Base-by-base conservation (phyloP, 192 early-diverging fungal species). In the Coemansia sp. region DNA sequence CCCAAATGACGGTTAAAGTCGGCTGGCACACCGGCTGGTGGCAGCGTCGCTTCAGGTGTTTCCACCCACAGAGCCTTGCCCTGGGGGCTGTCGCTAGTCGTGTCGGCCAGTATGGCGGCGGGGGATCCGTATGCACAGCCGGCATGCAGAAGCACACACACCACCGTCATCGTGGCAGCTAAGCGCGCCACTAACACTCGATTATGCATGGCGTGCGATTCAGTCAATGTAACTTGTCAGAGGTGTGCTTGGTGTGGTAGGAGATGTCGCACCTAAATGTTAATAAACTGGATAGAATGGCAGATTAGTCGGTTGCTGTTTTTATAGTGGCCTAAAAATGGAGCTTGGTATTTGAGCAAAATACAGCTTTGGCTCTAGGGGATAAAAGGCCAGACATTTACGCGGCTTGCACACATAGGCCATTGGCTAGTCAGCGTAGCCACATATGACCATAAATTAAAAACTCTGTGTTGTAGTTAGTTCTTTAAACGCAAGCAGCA, bases 61-160 rank as follows among this genome's bases (percentile, higher is more conserved):
- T 21, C 69, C 37, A 66, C 36, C 78, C 73, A 76, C 41, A 81
- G 73, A 56, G 72, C 53, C 60, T 55, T 55, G 12, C 52, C 52
- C 26, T 8, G 0, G 26, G 48, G 13, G 48, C 23, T 26, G 48
- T 52, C 48, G 25, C 20, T 47, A 18, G 43, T 6, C 43, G 43
- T 47, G 18, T 63, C 53, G 48, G 25, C 48, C 35, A 50, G 34
- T 14, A 65, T 8, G n/a, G 52, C 36, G 3, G 64, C 64, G 28
- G 67, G 52, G 35, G 35, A 69, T 12, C 50, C 60, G 39, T 20
- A 12, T 18, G 37, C 58, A 16, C 11, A 12, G 37, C 14, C 37
- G 42, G 50, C 38, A 6, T 20, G 52, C 52, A 55, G 14, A 28
- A 55, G 52, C 26, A 55, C 43, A n/a, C 43, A 13, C 52, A 55